A percentile compares a stretch with the other conserved stretches of the same genome.
phyloP scores from a whole-genome alignment of 495 filamentous ascomycete species.

The Neurospora sublineolata region DNA sequence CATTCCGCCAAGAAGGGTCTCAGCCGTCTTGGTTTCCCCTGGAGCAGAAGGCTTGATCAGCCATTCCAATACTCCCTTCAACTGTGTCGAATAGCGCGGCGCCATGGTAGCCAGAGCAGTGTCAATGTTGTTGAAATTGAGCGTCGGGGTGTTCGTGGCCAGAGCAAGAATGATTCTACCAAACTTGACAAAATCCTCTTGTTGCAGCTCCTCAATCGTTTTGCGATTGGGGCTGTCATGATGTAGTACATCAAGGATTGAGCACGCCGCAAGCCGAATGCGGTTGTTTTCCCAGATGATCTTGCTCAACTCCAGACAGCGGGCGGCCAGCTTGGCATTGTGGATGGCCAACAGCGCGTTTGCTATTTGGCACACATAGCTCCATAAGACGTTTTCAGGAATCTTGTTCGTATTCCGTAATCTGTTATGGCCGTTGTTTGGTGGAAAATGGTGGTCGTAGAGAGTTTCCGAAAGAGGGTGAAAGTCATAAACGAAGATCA shows the following conservation, averaged over 20 bases:
- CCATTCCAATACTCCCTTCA: conserved; percentile 68
- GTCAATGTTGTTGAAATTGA: conserved; percentile 43
- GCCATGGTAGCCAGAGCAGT: conserved; percentile 59
- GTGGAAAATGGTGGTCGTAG: conserved; percentile 66
- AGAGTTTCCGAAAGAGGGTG: conserved; percentile 85
- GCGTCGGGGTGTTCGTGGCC: conserved; percentile 48
- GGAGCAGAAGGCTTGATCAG: conserved; percentile 49
- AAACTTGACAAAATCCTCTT: conserved; percentile 77
- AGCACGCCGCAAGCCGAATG: conserved; percentile 79
- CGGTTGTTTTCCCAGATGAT: conserved; percentile 74
- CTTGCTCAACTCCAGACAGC: conserved; percentile 74
- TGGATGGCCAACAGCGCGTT: conserved; percentile 82
- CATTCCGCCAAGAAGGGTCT: conserved; percentile 65
- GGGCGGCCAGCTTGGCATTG: conserved; percentile 63
- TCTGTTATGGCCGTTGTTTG: conserved; percentile 39
- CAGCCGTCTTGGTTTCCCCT: conserved; percentile 52
- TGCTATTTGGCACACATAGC: conserved; percentile 86
- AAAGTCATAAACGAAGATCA: conserved; percentile 90
- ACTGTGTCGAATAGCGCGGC: conserved; percentile 57
- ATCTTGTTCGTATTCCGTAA: conserved; percentile 38
- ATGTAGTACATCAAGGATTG: conserved; percentile 76
- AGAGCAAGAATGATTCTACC: conserved; percentile 73
- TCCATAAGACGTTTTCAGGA: conserved; percentile 74
- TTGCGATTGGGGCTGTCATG: conserved; percentile 47
- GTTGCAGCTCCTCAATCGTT: conserved; percentile 63